Base-by-base conservation (phyloP, 2,329 filamentous ascomycete species). In the Monilinia aucupariae region DNA sequence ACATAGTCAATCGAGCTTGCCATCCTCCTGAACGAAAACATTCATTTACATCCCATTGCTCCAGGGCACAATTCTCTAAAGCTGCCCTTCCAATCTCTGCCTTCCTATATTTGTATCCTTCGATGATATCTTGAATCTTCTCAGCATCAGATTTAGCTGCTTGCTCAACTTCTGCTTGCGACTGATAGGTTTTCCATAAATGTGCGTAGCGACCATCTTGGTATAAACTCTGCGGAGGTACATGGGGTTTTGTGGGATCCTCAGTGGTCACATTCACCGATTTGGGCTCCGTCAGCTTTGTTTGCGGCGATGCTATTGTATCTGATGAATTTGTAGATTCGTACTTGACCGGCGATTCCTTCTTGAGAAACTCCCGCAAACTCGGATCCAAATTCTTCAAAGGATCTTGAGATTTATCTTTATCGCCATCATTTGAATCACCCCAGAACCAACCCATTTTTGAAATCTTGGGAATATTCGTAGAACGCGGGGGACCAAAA, bases 101-200 rank as follows among this genome's bases (percentile, higher is more conserved):
- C 74, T 89, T 91, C 66, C 92, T 86, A 73, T 90, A 85, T 75
- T 96, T 96, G 81, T 88, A 96, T 8, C 85, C 87, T 60, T 93
- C 88, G 59, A 97, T 79, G 62, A 97, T 86, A 73, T 91, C 86
- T 74, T 84, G 82, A 68, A 96, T 82, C 74, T 89, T 89, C 73
- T 96, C 92, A 71, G 91, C 86, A 70, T 94, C 89, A 47, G 84
- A 85, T 74, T 89, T 89, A 25, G 81, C 81, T 65, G 85, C 85
- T 55, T 83, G 81, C 71, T 93, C 88, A 65, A 96, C 78, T 63
- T 89, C 80, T 43, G 80, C 74, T 59, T 90, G 85, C 10, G 93
- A 87, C 64, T 83, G 83, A 80, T 99, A 99, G 64, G 84, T 91
- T 77, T 92, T 93, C 94, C 94, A 99, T 39, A 99, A 80, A 74